Evolutionary conservation across 2,329 filamentous ascomycete genomes (phyloP).

Genomic region (Chlorencoelia australis): DNA sequence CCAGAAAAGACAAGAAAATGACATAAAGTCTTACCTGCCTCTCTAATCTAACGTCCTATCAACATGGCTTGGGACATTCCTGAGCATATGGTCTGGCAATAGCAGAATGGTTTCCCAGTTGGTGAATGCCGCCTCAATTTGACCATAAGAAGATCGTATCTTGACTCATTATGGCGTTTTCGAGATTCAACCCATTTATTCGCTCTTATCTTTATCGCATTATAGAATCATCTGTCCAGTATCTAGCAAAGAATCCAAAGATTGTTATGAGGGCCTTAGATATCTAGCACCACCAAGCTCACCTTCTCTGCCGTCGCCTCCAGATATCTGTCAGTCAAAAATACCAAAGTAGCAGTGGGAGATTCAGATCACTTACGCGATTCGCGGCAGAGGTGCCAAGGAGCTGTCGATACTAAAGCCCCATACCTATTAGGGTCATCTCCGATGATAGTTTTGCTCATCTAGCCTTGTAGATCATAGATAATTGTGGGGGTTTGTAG

Average conservation of each 20-base stretch:
- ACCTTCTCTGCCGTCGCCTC: too few species aligned
- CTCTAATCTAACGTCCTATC: constrained; percentile 56
- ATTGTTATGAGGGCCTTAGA: constrained; percentile 47
- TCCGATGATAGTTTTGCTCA: too few species aligned
- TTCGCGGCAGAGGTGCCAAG: too few species aligned
- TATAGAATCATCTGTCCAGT: constrained; percentile 15
- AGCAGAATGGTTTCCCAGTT: constrained; percentile 43
- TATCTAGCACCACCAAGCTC: constrained; percentile 6
- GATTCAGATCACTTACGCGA: too few species aligned
- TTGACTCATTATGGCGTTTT: constrained; percentile 46
- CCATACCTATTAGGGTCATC: too few species aligned
- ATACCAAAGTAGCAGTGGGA: constrained; percentile 37
- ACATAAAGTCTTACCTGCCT: too few species aligned
- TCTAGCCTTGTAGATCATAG: too few species aligned
- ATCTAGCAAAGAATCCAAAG: constrained; percentile 50
- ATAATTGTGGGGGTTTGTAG: too few species aligned
- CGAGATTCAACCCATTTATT: not conserved
- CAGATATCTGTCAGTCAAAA: not conserved
- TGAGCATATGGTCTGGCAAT: constrained; percentile 43
- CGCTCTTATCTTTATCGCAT: too few species aligned
- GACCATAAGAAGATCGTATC: constrained; percentile 41
- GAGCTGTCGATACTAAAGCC: too few species aligned
- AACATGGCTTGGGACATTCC: constrained; percentile 38
- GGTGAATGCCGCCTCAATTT: constrained; percentile 43
- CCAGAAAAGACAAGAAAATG: too few species aligned